Evolutionary conservation across 768 basidiomycete genomes (phyloP).

Genomic region (Rhodocollybia butyracea): DNA sequence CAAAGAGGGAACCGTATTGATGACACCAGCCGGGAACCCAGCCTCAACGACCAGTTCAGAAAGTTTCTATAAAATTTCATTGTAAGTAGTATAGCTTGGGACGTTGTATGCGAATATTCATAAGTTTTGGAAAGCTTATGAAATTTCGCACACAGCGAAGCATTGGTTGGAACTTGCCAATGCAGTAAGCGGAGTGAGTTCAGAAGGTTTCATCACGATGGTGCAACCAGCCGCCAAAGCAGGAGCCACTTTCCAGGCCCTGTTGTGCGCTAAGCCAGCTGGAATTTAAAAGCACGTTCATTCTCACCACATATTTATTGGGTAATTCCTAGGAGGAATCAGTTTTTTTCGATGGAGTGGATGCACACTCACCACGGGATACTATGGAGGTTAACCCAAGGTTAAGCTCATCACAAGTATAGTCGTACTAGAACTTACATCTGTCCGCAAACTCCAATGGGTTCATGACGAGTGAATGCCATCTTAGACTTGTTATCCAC

Average conservation of each 20-base stretch:
- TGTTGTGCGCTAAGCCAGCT: slow-evolving; percentile 20
- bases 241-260: slow-evolving; percentile 91
- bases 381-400: no score
- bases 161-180: no score
- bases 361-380: no score
- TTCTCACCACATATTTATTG: slow-evolving; percentile 77
- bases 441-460: slow-evolving; percentile 93
- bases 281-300: slow-evolving; percentile 1
- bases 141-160: no score
- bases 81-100: no score
- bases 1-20: slow-evolving; percentile 87
- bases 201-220: slow-evolving; percentile 94
- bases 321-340: no score
- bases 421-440: no score
- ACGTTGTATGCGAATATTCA: no score
- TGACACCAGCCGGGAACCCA: slow-evolving; percentile 90
- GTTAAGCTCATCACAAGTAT: no score
- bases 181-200: slow-evolving; percentile 81
- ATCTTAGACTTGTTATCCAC: slow-evolving; percentile 77
- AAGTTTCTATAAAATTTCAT: slow-evolving; percentile 54
- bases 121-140: no score
- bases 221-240: slow-evolving; percentile 91
- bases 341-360: no score
- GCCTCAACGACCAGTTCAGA: slow-evolving; percentile 81
- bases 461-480: slow-evolving; percentile 85